Percentiles rank a stretch among this genome's conserved stretches.
phyloP scores from a whole-genome alignment of 1,139 yeast species.

The Scheffersomyces parashehatae region DNA sequence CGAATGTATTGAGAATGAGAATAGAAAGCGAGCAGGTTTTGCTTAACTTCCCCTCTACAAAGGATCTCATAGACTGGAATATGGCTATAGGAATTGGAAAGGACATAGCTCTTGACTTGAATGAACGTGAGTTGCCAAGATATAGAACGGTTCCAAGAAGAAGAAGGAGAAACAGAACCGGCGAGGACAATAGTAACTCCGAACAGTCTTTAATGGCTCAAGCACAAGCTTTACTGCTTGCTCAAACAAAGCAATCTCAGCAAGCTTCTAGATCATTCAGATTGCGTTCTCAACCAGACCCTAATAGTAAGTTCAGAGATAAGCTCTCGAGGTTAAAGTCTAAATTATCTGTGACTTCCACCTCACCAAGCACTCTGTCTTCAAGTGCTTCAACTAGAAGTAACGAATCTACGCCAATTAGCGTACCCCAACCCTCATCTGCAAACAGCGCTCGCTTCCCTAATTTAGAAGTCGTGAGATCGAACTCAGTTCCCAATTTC shows the following conservation, averaged over 20 bases:
- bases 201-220: background rate
- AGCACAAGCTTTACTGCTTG: background rate
- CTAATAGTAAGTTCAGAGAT: slow-evolving; percentile 17
- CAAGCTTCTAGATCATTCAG: slow-evolving; percentile 5
- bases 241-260: background rate
- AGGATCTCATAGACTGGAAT: slow-evolving; percentile 68
- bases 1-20: slow-evolving; percentile 60
- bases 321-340: slow-evolving; percentile 21
- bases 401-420: background rate
- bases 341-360: slow-evolving; percentile 6
- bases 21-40: slow-evolving; percentile 70
- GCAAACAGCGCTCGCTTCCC: slow-evolving; percentile 4
- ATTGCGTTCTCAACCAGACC: slow-evolving; percentile 16
- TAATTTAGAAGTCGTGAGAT: slow-evolving; percentile 7
- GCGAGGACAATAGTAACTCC: background rate
- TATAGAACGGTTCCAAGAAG: slow-evolving; percentile 77
- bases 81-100: slow-evolving; percentile 59
- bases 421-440: background rate
- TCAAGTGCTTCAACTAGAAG: background rate
- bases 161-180: slow-evolving; percentile 38
- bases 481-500: slow-evolving; percentile 8
- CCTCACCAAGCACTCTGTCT: background rate
- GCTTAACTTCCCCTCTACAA: slow-evolving; percentile 53
- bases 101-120: slow-evolving; percentile 64
- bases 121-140: slow-evolving; percentile 59